Percentiles rank a stretch among this genome's conserved stretches.
Evolutionary conservation across 2,329 filamentous ascomycete species (phyloP).

Genomic region (Plenodomus lindquistii): DNA sequence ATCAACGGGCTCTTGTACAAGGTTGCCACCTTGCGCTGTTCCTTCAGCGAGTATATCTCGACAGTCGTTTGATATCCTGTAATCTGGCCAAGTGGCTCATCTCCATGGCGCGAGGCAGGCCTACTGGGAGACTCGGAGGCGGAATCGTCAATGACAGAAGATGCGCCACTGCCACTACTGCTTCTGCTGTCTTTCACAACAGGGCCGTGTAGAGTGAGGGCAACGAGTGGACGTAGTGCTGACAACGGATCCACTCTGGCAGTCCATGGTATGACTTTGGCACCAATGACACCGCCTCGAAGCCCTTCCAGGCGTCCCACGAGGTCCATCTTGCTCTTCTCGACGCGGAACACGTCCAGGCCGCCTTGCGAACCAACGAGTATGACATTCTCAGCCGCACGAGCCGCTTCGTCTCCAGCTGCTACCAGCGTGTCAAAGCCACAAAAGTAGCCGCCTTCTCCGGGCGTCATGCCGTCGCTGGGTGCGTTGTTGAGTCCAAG

Average conservation of each 20-base stretch:
- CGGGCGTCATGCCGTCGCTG: slow-evolving; percentile 61
- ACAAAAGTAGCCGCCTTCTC: slow-evolving; percentile 75
- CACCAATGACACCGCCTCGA: slow-evolving; percentile 76
- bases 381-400: slow-evolving; percentile 64
- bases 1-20: slow-evolving; percentile 72
- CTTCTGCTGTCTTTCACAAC: slow-evolving; percentile 56
- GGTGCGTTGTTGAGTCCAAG: slow-evolving; percentile 54
- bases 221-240: slow-evolving; percentile 72
- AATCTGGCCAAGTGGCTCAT: slow-evolving; percentile 43
- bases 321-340: slow-evolving; percentile 71
- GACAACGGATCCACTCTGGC: slow-evolving; percentile 56
- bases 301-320: slow-evolving; percentile 75
- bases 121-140: slow-evolving; percentile 42
- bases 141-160: slow-evolving; percentile 44
- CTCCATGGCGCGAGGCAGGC: slow-evolving; percentile 35
- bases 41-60: slow-evolving; percentile 83
- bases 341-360: slow-evolving; percentile 74
- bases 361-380: slow-evolving; percentile 80
- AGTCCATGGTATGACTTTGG: slow-evolving; percentile 79
- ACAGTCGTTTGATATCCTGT: slow-evolving; percentile 82
- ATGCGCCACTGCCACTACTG: slow-evolving; percentile 39
- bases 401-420: slow-evolving; percentile 50
- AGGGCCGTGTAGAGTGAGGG: slow-evolving; percentile 79
- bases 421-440: slow-evolving; percentile 72
- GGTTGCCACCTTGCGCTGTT: slow-evolving; percentile 71